A percentile compares a stretch with the other conserved stretches of the same genome.
Conservation (phyloP, 2,329 filamentous ascomycete species). For the Colletotrichum orchidophilum region DNA sequence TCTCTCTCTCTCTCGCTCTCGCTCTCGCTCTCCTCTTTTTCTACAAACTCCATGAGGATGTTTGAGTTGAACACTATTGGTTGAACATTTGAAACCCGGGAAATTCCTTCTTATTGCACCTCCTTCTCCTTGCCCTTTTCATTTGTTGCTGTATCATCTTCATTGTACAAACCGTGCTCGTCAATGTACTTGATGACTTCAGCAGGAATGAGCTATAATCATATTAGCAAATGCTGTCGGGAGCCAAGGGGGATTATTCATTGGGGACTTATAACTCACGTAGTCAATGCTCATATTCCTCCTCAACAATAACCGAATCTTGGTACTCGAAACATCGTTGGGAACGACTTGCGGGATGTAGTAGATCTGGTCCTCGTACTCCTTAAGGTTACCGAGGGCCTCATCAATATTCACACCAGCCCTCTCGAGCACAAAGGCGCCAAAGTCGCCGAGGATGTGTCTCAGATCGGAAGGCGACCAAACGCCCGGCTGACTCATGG, state of each 20-base stretch:
- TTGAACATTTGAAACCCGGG: neutral
- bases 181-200: slow-evolving; percentile 80
- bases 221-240: neutral
- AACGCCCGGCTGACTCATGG: slow-evolving; percentile 76
- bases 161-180: slow-evolving; percentile 71
- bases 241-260: neutral
- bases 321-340: slow-evolving; percentile 71
- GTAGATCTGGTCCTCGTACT: slow-evolving; percentile 86
- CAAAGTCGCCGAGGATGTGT: slow-evolving; percentile 86
- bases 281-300: slow-evolving; percentile 36
- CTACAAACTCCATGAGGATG: neutral
- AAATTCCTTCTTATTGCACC: slow-evolving; percentile 4
- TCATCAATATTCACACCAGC: slow-evolving; percentile 90
- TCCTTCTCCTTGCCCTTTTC: slow-evolving; percentile 31
- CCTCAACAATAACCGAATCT: slow-evolving; percentile 35
- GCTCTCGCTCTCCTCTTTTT: slow-evolving; percentile 5
- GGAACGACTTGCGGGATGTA: slow-evolving; percentile 90
- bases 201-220: slow-evolving; percentile 74
- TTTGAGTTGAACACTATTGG: neutral
- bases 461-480: slow-evolving; percentile 89
- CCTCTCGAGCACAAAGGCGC: slow-evolving; percentile 87
- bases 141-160: slow-evolving; percentile 41
- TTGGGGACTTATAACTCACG: slow-evolving; percentile 1
- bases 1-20: neutral
- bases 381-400: slow-evolving; percentile 81